These are phyloP conservation scores for Luffa aegyptiaca DNA, from an alignment of 306 rosid species.

Conservation along the genomic window DNA sequence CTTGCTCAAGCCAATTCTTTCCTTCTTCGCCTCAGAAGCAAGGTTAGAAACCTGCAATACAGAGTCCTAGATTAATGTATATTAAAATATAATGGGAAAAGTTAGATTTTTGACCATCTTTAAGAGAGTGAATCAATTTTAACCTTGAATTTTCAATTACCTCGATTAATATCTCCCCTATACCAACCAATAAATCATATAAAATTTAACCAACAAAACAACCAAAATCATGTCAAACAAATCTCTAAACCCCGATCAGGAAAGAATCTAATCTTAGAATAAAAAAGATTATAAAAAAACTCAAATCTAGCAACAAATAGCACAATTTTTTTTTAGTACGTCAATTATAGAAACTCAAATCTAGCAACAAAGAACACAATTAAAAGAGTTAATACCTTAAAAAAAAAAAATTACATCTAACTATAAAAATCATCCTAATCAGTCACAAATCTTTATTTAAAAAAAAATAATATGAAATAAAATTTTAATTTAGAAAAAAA, in stretches of 20 bases:
- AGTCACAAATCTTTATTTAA: no score
- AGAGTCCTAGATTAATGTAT: background rate
- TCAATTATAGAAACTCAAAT: background rate
- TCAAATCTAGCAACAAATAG: background rate
- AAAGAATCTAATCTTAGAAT: background rate
- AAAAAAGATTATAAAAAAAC: background rate
- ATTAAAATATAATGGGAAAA: background rate
- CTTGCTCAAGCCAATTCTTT: slow-evolving; percentile 52
- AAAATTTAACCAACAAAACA: background rate
- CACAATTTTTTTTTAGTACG: no score
- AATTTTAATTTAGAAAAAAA: no score
- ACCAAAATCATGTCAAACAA: background rate
- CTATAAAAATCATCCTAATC: no score
- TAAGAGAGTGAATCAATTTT: background rate
- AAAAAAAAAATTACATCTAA: no score
- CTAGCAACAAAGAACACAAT: background rate
- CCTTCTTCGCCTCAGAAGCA: slow-evolving; percentile 63
- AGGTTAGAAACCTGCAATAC: slow-evolving; percentile 55
- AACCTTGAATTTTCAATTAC: background rate
- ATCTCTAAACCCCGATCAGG: background rate
- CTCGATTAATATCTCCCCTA: background rate
- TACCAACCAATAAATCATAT: background rate
- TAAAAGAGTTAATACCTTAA: background rate
- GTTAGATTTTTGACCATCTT: background rate
- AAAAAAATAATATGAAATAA: no score